Conservation (phyloP, 2,329 filamentous ascomycete species). For the Sclerotiophoma versabilis region DNA sequence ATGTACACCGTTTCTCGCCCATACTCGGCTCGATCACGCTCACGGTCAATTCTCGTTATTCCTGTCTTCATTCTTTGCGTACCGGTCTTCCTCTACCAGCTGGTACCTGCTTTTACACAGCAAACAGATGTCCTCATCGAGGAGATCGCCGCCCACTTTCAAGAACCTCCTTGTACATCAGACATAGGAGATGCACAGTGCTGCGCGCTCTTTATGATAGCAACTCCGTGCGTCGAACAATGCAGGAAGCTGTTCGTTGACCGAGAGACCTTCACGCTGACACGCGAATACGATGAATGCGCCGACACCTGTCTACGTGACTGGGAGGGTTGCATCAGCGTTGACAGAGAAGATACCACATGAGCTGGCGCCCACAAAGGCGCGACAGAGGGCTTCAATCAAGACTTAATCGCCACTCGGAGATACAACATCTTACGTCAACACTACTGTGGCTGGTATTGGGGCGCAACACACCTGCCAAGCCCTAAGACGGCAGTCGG, state of each 20-base stretch:
- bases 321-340: constrained; percentile 3
- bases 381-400: not conserved
- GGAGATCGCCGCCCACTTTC: constrained; percentile 4
- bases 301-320: constrained; percentile 16
- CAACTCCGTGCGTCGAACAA: constrained; percentile 37
- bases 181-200: constrained; percentile 33
- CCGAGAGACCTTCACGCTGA: constrained; percentile 33
- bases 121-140: constrained; percentile 12
- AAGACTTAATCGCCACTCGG: not conserved
- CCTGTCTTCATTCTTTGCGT: constrained; percentile 26
- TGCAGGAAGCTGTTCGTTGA: constrained; percentile 35
- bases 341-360: not conserved
- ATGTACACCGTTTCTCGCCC: not conserved
- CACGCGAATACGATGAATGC: constrained; percentile 39
- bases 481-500: constrained; percentile 14
- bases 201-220: constrained; percentile 35
- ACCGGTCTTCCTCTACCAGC: constrained; percentile 29
- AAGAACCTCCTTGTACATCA: constrained; percentile 28
- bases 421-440: not conserved
- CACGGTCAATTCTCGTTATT: constrained; percentile 13
- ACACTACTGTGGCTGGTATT: constrained; percentile 2
- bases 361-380: not conserved
- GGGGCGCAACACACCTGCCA: constrained; percentile 6
- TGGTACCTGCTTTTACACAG: constrained; percentile 23
- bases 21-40: not conserved